A percentile compares a stretch with the other conserved stretches of the same genome.
phyloP scores from a whole-genome alignment of 2,329 filamentous ascomycete species.

The Pseudogymnoascus sp. region DNA sequence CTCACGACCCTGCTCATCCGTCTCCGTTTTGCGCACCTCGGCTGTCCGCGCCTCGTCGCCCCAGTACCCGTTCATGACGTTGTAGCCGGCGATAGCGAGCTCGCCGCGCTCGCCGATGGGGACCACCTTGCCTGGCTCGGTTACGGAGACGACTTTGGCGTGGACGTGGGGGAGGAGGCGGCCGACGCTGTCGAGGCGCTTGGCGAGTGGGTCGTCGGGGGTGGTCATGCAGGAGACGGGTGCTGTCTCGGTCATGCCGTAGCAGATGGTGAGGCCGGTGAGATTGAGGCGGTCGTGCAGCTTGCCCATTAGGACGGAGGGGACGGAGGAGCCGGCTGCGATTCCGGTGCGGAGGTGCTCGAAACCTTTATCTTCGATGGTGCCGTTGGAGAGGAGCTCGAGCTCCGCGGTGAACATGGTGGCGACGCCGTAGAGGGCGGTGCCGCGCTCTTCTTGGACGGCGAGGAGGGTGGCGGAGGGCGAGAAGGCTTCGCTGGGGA shows the following conservation, averaged over 20 bases:
- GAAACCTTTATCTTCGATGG: slow-evolving; percentile 42
- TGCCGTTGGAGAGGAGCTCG: slow-evolving; percentile 57
- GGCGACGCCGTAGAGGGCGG: slow-evolving; percentile 74
- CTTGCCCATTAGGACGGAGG: slow-evolving; percentile 68
- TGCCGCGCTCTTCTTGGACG: slow-evolving; percentile 41
- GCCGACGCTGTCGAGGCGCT: slow-evolving; percentile 64
- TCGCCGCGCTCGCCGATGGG: slow-evolving; percentile 65
- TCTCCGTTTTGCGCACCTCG: slow-evolving; percentile 54
- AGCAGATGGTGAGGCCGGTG: slow-evolving; percentile 81
- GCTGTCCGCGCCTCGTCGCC: slow-evolving; percentile 60
- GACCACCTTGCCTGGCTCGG: slow-evolving; percentile 50
- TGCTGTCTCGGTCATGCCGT: slow-evolving; percentile 38
- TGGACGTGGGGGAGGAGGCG: slow-evolving; percentile 73
- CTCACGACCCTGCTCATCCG: slow-evolving; percentile 18
- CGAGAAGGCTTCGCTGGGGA: slow-evolving; percentile 82
- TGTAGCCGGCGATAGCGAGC: slow-evolving; percentile 73
- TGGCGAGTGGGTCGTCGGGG: slow-evolving; percentile 57
- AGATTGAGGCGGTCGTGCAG: slow-evolving; percentile 69
- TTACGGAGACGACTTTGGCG: slow-evolving; percentile 67
- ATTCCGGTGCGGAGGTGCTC: slow-evolving; percentile 76
- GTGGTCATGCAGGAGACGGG: slow-evolving; percentile 58
- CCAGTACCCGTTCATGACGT: slow-evolving; percentile 89
- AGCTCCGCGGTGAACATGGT: slow-evolving; percentile 94
- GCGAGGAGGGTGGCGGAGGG: slow-evolving; percentile 57
- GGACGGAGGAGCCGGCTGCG: slow-evolving; percentile 78